Evolutionary conservation across 2,329 filamentous ascomycete species (phyloP).

Genomic region (Alternaria postmessia): DNA sequence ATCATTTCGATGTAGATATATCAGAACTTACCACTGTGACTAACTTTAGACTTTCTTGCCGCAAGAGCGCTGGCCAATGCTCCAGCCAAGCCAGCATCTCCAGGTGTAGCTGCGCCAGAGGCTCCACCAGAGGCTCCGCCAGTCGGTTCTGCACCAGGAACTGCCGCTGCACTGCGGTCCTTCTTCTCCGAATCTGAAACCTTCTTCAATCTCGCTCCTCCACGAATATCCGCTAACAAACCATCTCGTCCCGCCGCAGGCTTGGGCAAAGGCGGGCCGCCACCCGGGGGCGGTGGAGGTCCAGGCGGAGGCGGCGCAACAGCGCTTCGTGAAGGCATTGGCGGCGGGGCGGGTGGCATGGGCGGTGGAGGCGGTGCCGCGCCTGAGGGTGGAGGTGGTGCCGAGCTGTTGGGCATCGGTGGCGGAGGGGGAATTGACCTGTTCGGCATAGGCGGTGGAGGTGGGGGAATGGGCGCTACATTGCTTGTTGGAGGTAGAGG

Average conservation of each 20-base stretch:
- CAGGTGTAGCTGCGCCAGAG: slow-evolving; percentile 37
- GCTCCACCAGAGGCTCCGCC: slow-evolving; percentile 60
- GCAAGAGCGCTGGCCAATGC: slow-evolving; percentile 82
- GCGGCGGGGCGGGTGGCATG: slow-evolving; percentile 53
- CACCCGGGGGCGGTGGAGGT: slow-evolving; percentile 39
- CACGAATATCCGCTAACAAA: slow-evolving; percentile 75
- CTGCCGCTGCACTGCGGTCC: slow-evolving; percentile 72
- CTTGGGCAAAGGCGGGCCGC: slow-evolving; percentile 43
- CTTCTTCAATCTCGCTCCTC: slow-evolving; percentile 72
- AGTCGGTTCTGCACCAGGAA: slow-evolving; percentile 59
- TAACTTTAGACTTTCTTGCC: slow-evolving; percentile 90
- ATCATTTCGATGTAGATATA: slow-evolving; percentile 3
- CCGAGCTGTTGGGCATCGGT: slow-evolving; percentile 18
- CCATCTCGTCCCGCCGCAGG: slow-evolving; percentile 63
- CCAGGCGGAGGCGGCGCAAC: slow-evolving; percentile 43
- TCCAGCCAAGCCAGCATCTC: slow-evolving; percentile 54
- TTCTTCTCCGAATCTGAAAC: slow-evolving; percentile 74
- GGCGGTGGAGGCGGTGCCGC: slow-evolving; percentile 42
- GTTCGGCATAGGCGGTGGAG: slow-evolving; percentile 18
- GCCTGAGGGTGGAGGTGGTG: slow-evolving; percentile 11
- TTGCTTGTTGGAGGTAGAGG: slow-evolving; percentile 37
- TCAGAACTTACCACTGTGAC: slow-evolving; percentile 78
- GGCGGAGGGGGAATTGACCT: slow-evolving; percentile 3
- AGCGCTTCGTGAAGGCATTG: slow-evolving; percentile 36
- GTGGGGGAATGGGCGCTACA: slow-evolving; percentile 37